Conservation (phyloP, 2,329 filamentous ascomycete genomes). For the Laburnicola sp. region DNA sequence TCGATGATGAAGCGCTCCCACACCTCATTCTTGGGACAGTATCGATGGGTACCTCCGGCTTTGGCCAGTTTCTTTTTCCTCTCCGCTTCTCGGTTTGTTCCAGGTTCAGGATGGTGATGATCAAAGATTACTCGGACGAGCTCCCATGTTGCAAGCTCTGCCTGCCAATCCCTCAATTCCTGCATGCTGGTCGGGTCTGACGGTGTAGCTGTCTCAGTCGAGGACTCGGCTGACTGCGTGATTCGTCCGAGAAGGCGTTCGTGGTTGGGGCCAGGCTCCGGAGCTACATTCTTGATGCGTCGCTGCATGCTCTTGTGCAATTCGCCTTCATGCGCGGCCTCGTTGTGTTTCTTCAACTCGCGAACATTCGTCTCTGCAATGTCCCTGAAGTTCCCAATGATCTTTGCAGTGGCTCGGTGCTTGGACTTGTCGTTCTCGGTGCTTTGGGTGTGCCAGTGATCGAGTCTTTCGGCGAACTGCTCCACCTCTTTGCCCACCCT, state of each 20-base stretch:
- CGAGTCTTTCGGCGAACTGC: constrained; percentile 79
- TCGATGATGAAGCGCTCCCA: constrained; percentile 75
- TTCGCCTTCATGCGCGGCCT: constrained; percentile 43
- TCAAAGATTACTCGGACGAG: constrained; percentile 75
- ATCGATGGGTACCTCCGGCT: constrained; percentile 47
- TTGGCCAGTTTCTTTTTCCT: constrained; percentile 38
- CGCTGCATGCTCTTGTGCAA: constrained; percentile 38
- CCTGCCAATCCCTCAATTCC: constrained; percentile 68
- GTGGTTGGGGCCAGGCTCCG: constrained; percentile 16
- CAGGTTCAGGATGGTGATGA: constrained; percentile 59
- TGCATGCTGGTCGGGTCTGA: constrained; percentile 46
- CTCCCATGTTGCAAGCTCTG: constrained; percentile 90
- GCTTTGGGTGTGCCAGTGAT: constrained; percentile 61
- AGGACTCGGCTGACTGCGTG: constrained; percentile 21
- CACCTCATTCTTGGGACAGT: constrained; percentile 63
- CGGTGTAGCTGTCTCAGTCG: constrained; percentile 18
- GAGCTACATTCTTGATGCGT: constrained; percentile 37
- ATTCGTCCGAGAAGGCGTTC: constrained; percentile 23
- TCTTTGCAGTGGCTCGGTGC: constrained; percentile 54
- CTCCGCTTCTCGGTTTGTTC: constrained; percentile 35
- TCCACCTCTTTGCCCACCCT: constrained; percentile 80
- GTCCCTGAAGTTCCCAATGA: constrained; percentile 50
- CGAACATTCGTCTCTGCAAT: constrained; percentile 56
- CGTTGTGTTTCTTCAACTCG: constrained; percentile 50
- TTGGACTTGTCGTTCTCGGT: constrained; percentile 47